Percentiles rank a stretch among this genome's conserved stretches.
phyloP scores from a whole-genome alignment of 2,329 filamentous ascomycete species.

The Nakataea oryzae region DNA sequence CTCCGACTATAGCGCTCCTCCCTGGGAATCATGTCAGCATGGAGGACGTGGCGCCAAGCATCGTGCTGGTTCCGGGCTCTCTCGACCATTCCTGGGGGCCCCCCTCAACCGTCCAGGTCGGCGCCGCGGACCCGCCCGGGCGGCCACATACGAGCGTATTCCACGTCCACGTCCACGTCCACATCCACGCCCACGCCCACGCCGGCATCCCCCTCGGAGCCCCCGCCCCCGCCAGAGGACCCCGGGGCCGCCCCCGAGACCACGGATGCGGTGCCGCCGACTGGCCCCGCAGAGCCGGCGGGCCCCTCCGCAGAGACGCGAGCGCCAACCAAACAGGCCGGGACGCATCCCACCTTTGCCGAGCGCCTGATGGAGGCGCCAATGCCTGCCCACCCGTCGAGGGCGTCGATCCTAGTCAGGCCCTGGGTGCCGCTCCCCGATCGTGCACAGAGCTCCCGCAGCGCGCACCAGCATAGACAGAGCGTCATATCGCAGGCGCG shows the following conservation, averaged over 20 bases:
- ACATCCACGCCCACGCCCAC: conserved; percentile 4
- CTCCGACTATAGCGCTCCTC: conserved; percentile 31
- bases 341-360: neutral
- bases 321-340: neutral
- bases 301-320: too few species aligned
- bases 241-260: too few species aligned
- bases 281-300: neutral
- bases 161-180: neutral
- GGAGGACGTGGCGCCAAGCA: conserved; percentile 27
- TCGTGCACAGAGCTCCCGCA: conserved; percentile 12
- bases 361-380: neutral
- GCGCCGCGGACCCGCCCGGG: neutral
- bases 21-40: conserved; percentile 31
- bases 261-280: neutral
- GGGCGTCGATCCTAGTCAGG: conserved; percentile 15
- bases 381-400: neutral
- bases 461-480: conserved; percentile 10
- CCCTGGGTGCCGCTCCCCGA: conserved; percentile 12
- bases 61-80: conserved; percentile 10
- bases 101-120: conserved; percentile 7
- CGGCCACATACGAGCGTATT: neutral
- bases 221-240: neutral
- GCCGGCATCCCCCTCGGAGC: conserved; percentile 8
- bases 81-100: conserved; percentile 15
- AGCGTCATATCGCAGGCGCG: conserved; percentile 24